phyloP scores from a whole-genome alignment of 345 rosid species.

The Erucastrum elatum region DNA sequence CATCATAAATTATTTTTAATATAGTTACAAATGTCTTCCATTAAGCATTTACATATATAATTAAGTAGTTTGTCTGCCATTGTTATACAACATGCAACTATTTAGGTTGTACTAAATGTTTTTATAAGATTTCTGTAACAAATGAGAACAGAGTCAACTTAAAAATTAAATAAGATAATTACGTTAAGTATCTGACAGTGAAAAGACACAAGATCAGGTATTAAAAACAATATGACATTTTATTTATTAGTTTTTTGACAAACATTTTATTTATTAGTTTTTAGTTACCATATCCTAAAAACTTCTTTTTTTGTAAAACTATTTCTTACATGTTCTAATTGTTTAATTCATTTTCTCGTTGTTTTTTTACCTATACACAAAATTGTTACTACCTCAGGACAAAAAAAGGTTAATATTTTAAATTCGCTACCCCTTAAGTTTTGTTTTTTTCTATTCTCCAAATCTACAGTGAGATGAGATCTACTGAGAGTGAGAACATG shows the following conservation, averaged over 20 bases:
- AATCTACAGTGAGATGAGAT: slow-evolving; percentile 4
- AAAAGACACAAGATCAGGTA: not conserved
- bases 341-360: not conserved
- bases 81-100: not conserved
- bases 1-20: not conserved
- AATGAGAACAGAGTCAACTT: not conserved
- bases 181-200: not conserved
- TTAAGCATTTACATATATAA: not conserved
- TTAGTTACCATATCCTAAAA: not conserved
- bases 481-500: slow-evolving; percentile 5
- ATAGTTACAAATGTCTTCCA: not conserved
- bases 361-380: not conserved
- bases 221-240: not conserved
- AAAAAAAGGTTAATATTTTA: not conserved
- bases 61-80: not conserved
- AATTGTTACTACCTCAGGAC: not conserved
- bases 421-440: no score
- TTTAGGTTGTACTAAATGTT: not conserved
- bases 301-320: not conserved
- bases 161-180: not conserved
- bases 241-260: not conserved
- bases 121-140: not conserved
- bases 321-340: not conserved
- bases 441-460: not conserved
- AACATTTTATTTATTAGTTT: no score